Percentiles rank a stretch among this genome's conserved stretches.
These are phyloP conservation scores for Myriangium duriaei DNA, from an alignment of 2,329 filamentous ascomycete species.

Conservation along the genomic window DNA sequence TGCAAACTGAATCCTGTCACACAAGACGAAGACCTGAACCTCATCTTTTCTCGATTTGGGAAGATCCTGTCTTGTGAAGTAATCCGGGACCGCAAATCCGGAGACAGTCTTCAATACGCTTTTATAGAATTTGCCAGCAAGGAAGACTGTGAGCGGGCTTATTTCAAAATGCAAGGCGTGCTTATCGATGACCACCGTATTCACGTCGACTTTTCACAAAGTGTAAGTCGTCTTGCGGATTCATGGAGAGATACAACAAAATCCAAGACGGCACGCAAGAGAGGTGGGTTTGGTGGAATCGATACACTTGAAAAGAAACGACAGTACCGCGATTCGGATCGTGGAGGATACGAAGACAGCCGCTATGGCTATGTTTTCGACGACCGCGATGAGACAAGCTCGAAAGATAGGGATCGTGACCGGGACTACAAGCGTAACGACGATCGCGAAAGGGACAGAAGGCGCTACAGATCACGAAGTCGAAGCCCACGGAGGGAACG, in stretches of 20 bases:
- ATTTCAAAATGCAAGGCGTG: slow-evolving; percentile 98
- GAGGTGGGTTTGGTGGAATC: slow-evolving; percentile 83
- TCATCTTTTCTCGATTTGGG: slow-evolving; percentile 95
- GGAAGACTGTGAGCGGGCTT: slow-evolving; percentile 83
- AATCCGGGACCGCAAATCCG: slow-evolving; percentile 84
- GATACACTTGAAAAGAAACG: slow-evolving; percentile 76
- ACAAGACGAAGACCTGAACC: slow-evolving; percentile 80
- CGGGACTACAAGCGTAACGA: slow-evolving; percentile 12
- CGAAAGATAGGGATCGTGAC: slow-evolving; percentile 35
- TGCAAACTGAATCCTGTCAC: slow-evolving; percentile 98
- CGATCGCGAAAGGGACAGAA: slow-evolving; percentile 9
- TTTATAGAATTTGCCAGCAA: slow-evolving; percentile 97
- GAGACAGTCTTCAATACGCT: slow-evolving; percentile 90
- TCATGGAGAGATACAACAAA: slow-evolving; percentile 81
- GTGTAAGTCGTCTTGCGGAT: slow-evolving; percentile 73
- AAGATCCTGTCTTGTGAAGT: slow-evolving; percentile 93
- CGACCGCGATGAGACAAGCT: not conserved
- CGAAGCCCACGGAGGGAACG: slow-evolving; percentile 17
- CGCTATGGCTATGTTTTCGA: slow-evolving; percentile 74
- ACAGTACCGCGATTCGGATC: slow-evolving; percentile 57
- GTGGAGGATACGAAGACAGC: slow-evolving; percentile 28
- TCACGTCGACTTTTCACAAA: slow-evolving; percentile 97
- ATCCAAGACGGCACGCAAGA: slow-evolving; percentile 54
- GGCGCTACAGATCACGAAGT: slow-evolving; percentile 16
- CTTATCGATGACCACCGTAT: slow-evolving; percentile 95